A percentile compares a stretch with the other conserved stretches of the same genome.
phyloP scores from a whole-genome alignment of 371 early-diverging fungal genomes.

The Mucor sp. region DNA sequence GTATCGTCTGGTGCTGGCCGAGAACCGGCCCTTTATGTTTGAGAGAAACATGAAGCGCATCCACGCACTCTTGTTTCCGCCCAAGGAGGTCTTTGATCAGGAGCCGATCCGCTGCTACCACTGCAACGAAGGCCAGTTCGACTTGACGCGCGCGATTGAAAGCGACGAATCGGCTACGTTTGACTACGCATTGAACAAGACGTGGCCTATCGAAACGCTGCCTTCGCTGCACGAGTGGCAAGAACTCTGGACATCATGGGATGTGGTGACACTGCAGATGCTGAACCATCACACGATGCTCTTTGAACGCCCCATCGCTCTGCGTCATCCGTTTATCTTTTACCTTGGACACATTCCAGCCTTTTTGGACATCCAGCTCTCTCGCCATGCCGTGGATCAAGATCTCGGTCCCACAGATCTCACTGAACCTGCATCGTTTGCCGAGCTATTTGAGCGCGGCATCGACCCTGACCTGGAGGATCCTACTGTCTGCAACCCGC shows the following conservation, averaged over 20 bases:
- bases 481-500: constrained; percentile 75
- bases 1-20: constrained; percentile 76
- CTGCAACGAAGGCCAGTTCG: constrained; percentile 13
- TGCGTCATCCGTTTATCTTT: constrained; percentile 90
- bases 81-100: constrained; percentile 6
- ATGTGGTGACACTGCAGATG: constrained; percentile 66
- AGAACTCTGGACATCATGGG: constrained; percentile 84
- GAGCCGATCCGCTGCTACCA: constrained; percentile 19
- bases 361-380: constrained; percentile 84
- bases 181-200: neutral
- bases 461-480: constrained; percentile 92
- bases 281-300: constrained; percentile 58
- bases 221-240: constrained; percentile 72
- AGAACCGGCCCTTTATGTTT: constrained; percentile 71
- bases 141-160: neutral
- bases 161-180: neutral
- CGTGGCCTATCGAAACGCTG: constrained; percentile 32
- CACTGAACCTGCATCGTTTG: constrained; percentile 65
- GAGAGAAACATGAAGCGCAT: constrained; percentile 19
- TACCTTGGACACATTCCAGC: constrained; percentile 90
- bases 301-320: constrained; percentile 73
- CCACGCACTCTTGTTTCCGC: constrained; percentile 10
- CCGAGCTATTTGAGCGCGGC: constrained; percentile 89
- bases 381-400: constrained; percentile 56
- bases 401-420: constrained; percentile 23